phyloP scores from a whole-genome alignment of 768 basidiomycete genomes.

The Russula dissimulans region DNA sequence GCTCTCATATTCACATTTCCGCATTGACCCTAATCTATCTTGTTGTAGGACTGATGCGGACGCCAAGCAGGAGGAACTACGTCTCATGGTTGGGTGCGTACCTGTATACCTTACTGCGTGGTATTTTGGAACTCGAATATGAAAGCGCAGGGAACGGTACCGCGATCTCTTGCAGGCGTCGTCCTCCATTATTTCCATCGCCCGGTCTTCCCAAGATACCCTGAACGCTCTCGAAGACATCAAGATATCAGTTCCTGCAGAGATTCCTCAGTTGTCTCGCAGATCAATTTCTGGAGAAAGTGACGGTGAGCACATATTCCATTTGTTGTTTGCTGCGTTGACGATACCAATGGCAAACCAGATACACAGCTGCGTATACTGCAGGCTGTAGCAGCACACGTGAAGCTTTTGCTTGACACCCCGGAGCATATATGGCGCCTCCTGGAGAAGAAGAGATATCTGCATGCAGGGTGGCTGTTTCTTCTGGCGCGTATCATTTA shows the following conservation, averaged over 20 bases:
- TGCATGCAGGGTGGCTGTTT: conserved; percentile 83
- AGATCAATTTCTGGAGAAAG: conserved; percentile 1
- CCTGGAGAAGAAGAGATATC: conserved; percentile 69
- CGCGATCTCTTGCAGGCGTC: conserved; percentile 82
- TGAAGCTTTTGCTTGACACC: conserved; percentile 86
- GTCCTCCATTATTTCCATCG: conserved; percentile 71
- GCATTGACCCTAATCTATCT: background rate
- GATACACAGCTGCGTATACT: conserved; percentile 60
- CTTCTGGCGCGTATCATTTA: conserved; percentile 79
- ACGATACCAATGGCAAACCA: conserved; percentile 23
- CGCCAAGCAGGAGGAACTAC: conserved; percentile 78
- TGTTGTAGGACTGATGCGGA: conserved; percentile 49
- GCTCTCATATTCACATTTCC: background rate
- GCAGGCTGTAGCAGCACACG: conserved; percentile 74
- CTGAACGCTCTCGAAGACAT: conserved; percentile 55
- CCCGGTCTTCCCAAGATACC: conserved; percentile 58
- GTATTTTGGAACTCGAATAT: conserved; percentile 30
- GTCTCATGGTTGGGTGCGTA: conserved; percentile 89
- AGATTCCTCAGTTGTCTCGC: conserved; percentile 9
- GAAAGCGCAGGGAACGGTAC: conserved; percentile 80
- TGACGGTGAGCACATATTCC: conserved; percentile 16
- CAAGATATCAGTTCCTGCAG: conserved; percentile 37
- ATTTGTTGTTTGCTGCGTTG: background rate
- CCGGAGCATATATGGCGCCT: conserved; percentile 89
- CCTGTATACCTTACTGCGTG: background rate